phyloP scores from a whole-genome alignment of 225 moss, liverwort and hornwort species.

The Thuidium tamariscinum region DNA sequence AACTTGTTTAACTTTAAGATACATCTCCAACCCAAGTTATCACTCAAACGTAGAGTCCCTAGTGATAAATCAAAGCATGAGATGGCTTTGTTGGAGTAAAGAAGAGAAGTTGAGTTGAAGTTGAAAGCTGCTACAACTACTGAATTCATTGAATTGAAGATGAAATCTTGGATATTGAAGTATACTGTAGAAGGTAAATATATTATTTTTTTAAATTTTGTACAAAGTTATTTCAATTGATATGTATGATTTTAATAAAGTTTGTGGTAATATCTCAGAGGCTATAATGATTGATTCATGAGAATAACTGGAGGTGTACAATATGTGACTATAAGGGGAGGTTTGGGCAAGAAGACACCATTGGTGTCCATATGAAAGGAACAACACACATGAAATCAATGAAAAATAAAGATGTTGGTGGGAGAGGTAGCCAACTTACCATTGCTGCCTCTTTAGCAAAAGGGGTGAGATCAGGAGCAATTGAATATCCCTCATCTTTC shows the following conservation, averaged over 20 bases:
- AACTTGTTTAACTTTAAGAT: neutral
- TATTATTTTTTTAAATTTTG: no score
- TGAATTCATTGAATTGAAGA: neutral
- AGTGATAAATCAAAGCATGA: neutral
- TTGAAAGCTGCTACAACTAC: neutral
- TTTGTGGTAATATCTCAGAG: no score
- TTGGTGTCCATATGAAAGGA: neutral
- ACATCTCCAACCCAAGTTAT: neutral
- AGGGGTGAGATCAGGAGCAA: neutral
- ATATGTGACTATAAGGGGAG: no score
- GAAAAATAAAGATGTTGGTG: neutral
- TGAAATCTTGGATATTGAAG: neutral
- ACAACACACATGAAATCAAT: neutral
- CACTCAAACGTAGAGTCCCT: neutral
- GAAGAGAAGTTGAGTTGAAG: neutral
- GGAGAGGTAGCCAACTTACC: neutral
- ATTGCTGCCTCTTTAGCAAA: neutral
- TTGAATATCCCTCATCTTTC: neutral
- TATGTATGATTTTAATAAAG: no score
- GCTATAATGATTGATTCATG: no score
- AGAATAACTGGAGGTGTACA: no score
- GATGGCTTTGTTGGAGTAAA: neutral
- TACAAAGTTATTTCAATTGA: no score
- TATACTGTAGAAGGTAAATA: no score
- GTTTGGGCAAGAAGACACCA: neutral